Conservation (phyloP, 2,329 filamentous ascomycete genomes). For the Neodidymelliopsis sp. region DNA sequence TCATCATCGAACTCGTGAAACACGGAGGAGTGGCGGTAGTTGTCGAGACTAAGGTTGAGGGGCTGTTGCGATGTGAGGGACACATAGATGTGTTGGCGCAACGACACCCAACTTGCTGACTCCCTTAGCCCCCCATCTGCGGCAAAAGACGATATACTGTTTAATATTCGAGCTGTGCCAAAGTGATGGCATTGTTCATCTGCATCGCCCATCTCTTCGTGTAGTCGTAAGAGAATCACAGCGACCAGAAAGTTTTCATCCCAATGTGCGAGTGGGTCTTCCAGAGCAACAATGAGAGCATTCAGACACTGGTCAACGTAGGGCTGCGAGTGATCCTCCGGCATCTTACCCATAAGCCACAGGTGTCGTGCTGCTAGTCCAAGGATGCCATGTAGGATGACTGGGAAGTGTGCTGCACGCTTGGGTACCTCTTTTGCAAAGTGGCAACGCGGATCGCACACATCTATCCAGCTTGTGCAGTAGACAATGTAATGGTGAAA, state of each 20-base stretch:
- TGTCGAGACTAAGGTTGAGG: slow-evolving; percentile 40
- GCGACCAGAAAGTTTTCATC: slow-evolving; percentile 58
- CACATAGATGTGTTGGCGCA: slow-evolving; percentile 53
- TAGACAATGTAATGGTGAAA: slow-evolving; percentile 41
- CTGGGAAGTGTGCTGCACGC: slow-evolving; percentile 55
- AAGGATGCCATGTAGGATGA: slow-evolving; percentile 58
- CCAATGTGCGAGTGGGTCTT: slow-evolving; percentile 52
- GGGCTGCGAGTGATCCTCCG: slow-evolving; percentile 54
- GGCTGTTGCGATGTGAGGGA: slow-evolving; percentile 47
- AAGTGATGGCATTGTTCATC: slow-evolving; percentile 52
- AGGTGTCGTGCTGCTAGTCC: slow-evolving; percentile 57
- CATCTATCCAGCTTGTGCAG: slow-evolving; percentile 41
- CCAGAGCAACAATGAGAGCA: slow-evolving; percentile 56
- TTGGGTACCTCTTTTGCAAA: slow-evolving; percentile 58
- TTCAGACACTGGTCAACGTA: slow-evolving; percentile 58
- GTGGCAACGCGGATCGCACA: slow-evolving; percentile 35
- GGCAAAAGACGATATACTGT: slow-evolving; percentile 49
- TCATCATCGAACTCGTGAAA: slow-evolving; percentile 43
- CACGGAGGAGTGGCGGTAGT: slow-evolving; percentile 38
- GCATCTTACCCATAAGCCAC: slow-evolving; percentile 47
- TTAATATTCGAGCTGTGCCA: slow-evolving; percentile 50
- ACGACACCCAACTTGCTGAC: slow-evolving; percentile 51
- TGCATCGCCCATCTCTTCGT: slow-evolving; percentile 56
- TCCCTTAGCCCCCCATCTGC: slow-evolving; percentile 51
- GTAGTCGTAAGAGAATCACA: slow-evolving; percentile 58